A percentile compares a stretch with the other conserved stretches of the same genome.
Evolutionary conservation across 208 protist genomes (phyloP).

Genomic region (Herpetomonas muscarum): DNA sequence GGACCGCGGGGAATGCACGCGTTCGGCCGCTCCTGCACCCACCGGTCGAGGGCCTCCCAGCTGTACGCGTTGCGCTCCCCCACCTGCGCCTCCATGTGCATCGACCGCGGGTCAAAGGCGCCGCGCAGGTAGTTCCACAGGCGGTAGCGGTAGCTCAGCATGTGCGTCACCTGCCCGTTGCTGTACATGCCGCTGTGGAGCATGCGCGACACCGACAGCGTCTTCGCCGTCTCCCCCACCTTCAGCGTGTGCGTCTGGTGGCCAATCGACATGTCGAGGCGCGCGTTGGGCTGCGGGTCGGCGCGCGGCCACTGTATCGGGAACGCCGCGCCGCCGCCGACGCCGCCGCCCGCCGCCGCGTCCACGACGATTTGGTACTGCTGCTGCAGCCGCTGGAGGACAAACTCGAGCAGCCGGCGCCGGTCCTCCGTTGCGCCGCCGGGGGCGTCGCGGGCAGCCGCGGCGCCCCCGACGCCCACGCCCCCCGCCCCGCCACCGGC

Average conservation of each 20-base stretch:
- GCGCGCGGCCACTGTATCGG: constrained; percentile 27
- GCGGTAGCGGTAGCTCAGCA: constrained; percentile 61
- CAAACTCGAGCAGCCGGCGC: constrained; percentile 59
- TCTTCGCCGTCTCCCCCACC: constrained; percentile 64
- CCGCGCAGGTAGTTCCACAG: constrained; percentile 76
- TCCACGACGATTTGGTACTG: constrained; percentile 86
- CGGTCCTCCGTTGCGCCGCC: constrained; percentile 14
- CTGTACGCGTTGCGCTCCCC: constrained; percentile 52
- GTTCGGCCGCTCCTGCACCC: constrained; percentile 48
- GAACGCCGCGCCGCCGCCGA: constrained; percentile 15
- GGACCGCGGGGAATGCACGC: constrained; percentile 38
- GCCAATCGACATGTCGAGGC: constrained; percentile 73
- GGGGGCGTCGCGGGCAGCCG: background rate
- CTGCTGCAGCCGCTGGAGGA: constrained; percentile 81
- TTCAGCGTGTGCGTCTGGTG: constrained; percentile 84
- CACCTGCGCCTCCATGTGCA: constrained; percentile 65
- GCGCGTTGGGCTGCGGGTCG: constrained; percentile 50
- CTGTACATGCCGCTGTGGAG: constrained; percentile 84
- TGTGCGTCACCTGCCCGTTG: constrained; percentile 61
- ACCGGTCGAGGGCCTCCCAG: constrained; percentile 76
- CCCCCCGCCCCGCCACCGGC: background rate
- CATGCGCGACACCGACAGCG: constrained; percentile 66
- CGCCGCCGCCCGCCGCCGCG: too few species aligned
- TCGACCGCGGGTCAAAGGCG: constrained; percentile 39
- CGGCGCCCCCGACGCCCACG: background rate